Conservation (phyloP, 2,329 filamentous ascomycete genomes). For the Penicillium sclerotiorum region DNA sequence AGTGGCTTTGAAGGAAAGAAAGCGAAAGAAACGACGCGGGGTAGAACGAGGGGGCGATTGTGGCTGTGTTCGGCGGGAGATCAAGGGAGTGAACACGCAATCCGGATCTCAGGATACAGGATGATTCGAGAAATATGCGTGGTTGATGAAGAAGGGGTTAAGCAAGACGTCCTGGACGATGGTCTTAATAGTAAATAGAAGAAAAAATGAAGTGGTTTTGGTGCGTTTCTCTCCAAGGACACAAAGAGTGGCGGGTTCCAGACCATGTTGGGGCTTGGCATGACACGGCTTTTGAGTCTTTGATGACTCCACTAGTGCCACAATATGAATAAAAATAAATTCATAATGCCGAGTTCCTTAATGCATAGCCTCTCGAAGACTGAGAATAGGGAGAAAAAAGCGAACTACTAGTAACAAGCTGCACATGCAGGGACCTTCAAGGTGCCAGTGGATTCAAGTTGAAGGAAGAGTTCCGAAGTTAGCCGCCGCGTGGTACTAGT, state of each 20-base stretch:
- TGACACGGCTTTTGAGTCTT: constrained; percentile 6
- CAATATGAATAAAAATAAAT: too few relatives aligned
- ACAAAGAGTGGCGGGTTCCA: constrained; percentile 21
- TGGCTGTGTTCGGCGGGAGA: constrained; percentile 18
- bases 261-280: constrained; percentile 28
- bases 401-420: too few relatives aligned
- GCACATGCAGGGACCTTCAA: too few relatives aligned
- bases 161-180: too few relatives aligned
- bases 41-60: constrained; percentile 23
- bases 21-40: constrained; percentile 22
- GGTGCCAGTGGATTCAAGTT: too few relatives aligned
- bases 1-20: constrained; percentile 10
- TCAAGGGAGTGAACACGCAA: not conserved
- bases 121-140: not conserved
- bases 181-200: not conserved
- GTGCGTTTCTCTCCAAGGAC: too few relatives aligned
- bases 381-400: not conserved
- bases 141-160: not conserved
- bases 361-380: too few relatives aligned
- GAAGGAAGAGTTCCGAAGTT: too few relatives aligned
- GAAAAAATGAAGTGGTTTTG: constrained; percentile 3
- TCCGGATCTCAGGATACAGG: not conserved
- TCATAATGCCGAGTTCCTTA: not conserved
- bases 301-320: not conserved
- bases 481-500: too few relatives aligned